phyloP scores from a whole-genome alignment of 2,329 filamentous ascomycete species.

The Penicillium hordei region DNA sequence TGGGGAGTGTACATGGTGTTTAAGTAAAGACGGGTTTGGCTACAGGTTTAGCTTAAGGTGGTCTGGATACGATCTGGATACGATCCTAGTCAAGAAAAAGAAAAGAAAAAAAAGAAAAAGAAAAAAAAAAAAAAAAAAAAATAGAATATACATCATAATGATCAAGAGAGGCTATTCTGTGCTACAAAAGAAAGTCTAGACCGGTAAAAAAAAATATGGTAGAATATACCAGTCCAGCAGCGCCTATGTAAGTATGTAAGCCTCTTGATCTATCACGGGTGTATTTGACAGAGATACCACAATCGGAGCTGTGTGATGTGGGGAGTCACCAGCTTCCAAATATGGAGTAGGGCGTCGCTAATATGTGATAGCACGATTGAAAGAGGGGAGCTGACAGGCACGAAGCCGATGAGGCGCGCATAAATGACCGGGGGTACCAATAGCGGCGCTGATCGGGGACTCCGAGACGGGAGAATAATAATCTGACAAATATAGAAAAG shows the following conservation, averaged over 20 bases:
- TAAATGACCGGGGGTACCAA: slow-evolving; percentile 20
- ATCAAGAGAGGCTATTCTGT: not conserved
- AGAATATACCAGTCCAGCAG: slow-evolving; percentile 1
- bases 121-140: not conserved
- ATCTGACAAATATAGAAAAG: slow-evolving; percentile 17
- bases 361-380: slow-evolving; percentile 5
- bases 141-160: not conserved
- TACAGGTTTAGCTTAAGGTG: not conserved
- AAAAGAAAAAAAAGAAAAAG: not conserved
- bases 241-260: not conserved
- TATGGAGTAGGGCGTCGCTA: slow-evolving; percentile 3
- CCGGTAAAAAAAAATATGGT: not conserved
- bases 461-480: slow-evolving; percentile 10
- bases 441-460: slow-evolving; percentile 27
- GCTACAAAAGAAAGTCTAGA: not conserved
- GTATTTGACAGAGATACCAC: not conserved
- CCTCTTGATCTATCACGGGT: not conserved
- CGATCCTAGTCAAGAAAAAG: too few relatives aligned
- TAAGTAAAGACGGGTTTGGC: not conserved
- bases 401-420: slow-evolving; percentile 16
- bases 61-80: too few relatives aligned
- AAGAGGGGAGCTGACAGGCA: slow-evolving; percentile 21
- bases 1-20: not conserved
- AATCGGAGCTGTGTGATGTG: slow-evolving; percentile 7
- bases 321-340: slow-evolving; percentile 1